These are phyloP conservation scores for Paecilomyces variotii DNA, from an alignment of 2,329 filamentous ascomycete species.

Conservation along the genomic window DNA sequence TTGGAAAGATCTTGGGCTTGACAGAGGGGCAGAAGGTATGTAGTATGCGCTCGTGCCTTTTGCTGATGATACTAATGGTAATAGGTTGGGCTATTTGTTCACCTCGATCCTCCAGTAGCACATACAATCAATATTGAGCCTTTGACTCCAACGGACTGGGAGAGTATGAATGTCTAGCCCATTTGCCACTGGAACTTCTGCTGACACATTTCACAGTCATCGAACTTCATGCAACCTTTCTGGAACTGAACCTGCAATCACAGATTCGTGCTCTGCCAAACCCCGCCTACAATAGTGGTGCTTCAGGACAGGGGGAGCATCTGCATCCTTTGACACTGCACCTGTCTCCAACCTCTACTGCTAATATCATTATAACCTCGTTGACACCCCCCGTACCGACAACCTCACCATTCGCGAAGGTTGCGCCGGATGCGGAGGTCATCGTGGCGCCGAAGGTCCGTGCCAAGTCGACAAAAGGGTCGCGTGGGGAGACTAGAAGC, in stretches of 20 bases:
- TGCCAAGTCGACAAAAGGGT: slow-evolving; percentile 55
- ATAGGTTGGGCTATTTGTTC: slow-evolving; percentile 57
- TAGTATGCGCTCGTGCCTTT: slow-evolving; percentile 25
- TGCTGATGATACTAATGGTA: background rate
- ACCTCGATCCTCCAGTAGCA: slow-evolving; percentile 81
- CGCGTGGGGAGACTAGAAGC: slow-evolving; percentile 67
- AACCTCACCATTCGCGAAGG: slow-evolving; percentile 75
- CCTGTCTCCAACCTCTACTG: slow-evolving; percentile 88
- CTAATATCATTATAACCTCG: slow-evolving; percentile 78
- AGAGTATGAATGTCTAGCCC: slow-evolving; percentile 48
- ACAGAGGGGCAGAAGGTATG: slow-evolving; percentile 72
- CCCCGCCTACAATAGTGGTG: slow-evolving; percentile 54
- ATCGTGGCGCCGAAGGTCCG: slow-evolving; percentile 93
- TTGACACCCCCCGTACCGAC: slow-evolving; percentile 65
- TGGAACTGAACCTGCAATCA: slow-evolving; percentile 85
- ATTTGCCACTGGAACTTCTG: background rate
- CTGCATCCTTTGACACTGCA: slow-evolving; percentile 83
- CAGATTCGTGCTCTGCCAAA: slow-evolving; percentile 93
- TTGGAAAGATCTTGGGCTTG: slow-evolving; percentile 69
- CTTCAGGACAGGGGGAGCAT: slow-evolving; percentile 42
- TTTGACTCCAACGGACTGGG: slow-evolving; percentile 91
- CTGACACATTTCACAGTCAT: slow-evolving; percentile 51
- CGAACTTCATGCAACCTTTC: slow-evolving; percentile 88
- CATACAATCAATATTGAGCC: slow-evolving; percentile 97
- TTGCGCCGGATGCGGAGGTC: slow-evolving; percentile 88